These are phyloP conservation scores for Macrocybe gigantea DNA, from an alignment of 768 basidiomycete species.

Conservation along the genomic window DNA sequence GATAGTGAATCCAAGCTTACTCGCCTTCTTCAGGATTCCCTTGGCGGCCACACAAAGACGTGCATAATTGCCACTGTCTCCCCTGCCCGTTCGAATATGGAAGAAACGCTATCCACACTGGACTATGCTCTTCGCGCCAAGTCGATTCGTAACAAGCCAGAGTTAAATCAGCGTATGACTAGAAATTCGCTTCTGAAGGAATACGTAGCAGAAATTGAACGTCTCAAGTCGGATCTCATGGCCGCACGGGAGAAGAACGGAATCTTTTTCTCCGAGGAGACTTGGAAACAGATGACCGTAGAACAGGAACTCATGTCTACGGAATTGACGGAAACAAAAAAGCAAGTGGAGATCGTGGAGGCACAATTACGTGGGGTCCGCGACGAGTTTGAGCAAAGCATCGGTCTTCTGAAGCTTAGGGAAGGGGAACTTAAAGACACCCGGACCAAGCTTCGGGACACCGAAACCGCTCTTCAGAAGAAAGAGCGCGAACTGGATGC, in stretches of 20 bases:
- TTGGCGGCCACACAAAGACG: constrained; percentile 95
- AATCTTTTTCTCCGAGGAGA: constrained; percentile 88
- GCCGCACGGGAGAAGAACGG: constrained; percentile 96
- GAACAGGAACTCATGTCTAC: constrained; percentile 76
- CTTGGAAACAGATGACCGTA: constrained; percentile 74
- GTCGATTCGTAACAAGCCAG: constrained; percentile 91
- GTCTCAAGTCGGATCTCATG: constrained; percentile 82
- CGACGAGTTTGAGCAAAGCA: constrained; percentile 91
- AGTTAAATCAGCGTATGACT: constrained; percentile 92
- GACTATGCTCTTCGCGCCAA: constrained; percentile 96
- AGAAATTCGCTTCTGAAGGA: constrained; percentile 90
- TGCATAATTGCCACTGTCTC: constrained; percentile 97
- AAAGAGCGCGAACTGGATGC: constrained; percentile 54
- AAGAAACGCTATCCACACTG: constrained; percentile 95
- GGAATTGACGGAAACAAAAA: constrained; percentile 77
- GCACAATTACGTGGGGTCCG: constrained; percentile 72
- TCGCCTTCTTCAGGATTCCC: constrained; percentile 95
- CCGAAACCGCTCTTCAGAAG: constrained; percentile 43
- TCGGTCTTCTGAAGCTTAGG: constrained; percentile 64
- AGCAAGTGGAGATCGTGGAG: constrained; percentile 79
- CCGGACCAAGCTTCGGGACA: constrained; percentile 46
- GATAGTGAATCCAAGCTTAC: constrained; percentile 94
- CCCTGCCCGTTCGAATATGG: constrained; percentile 88
- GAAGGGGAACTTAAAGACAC: constrained; percentile 72
- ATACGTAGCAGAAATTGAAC: constrained; percentile 89